Conservation (phyloP, 2,329 filamentous ascomycete species). For the Penicillium fuscoglaucum region DNA sequence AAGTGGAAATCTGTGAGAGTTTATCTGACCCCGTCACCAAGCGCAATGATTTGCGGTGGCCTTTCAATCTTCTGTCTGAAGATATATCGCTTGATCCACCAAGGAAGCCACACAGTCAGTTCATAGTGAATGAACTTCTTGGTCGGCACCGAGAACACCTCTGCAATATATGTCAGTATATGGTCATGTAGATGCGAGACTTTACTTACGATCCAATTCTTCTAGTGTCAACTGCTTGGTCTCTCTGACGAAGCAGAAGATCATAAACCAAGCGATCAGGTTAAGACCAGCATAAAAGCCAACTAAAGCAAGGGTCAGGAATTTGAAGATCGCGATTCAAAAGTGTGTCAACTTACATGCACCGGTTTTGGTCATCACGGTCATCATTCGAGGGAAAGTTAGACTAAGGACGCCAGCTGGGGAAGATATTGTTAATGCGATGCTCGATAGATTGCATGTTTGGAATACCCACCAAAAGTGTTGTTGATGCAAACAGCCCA, state of each 20-base stretch:
- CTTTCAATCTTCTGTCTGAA: slow-evolving; percentile 47
- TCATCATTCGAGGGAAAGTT: slow-evolving; percentile 48
- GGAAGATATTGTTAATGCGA: slow-evolving; percentile 10
- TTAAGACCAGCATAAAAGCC: slow-evolving; percentile 53
- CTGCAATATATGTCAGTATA: slow-evolving; percentile 52
- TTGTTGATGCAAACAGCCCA: slow-evolving; percentile 33
- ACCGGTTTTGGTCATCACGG: slow-evolving; percentile 50
- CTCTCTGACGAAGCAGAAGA: slow-evolving; percentile 60
- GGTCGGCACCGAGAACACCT: slow-evolving; percentile 58
- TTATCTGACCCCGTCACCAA: slow-evolving; percentile 11
- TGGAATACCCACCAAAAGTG: slow-evolving; percentile 21
- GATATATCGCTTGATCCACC: slow-evolving; percentile 60
- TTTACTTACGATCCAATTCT: slow-evolving; percentile 28
- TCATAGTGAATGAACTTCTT: slow-evolving; percentile 58
- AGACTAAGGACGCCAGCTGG: slow-evolving; percentile 48
- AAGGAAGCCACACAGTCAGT: slow-evolving; percentile 56
- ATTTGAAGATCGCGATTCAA: not conserved
- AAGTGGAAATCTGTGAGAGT: not conserved
- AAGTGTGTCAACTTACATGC: slow-evolving; percentile 51
- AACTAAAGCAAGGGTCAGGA: slow-evolving; percentile 44
- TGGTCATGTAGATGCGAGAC: not conserved
- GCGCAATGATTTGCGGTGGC: slow-evolving; percentile 27
- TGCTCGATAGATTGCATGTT: slow-evolving; percentile 16
- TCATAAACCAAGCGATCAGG: slow-evolving; percentile 60
- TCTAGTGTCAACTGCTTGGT: slow-evolving; percentile 53